Percentiles rank a stretch among this genome's conserved stretches.
Conservation (phyloP, 768 basidiomycete genomes). For the Coprinopsis sp. region DNA sequence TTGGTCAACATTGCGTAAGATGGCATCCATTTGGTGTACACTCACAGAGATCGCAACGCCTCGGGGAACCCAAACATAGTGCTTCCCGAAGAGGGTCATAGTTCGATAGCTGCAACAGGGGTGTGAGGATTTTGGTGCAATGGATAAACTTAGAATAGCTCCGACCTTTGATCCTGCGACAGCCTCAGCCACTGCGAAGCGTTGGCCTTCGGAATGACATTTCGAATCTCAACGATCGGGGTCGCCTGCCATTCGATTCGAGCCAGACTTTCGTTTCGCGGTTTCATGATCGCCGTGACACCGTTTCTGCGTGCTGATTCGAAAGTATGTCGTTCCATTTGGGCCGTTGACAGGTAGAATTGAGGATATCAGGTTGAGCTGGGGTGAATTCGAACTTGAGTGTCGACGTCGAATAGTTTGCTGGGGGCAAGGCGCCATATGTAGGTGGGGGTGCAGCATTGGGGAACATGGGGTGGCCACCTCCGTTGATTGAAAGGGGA, state of each 20-base stretch:
- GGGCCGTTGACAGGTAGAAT: slow-evolving; percentile 43
- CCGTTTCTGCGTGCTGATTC: slow-evolving; percentile 29
- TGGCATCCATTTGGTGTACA: not conserved
- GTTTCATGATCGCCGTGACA: slow-evolving; percentile 35
- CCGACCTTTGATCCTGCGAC: slow-evolving; percentile 14
- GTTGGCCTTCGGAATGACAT: slow-evolving; percentile 28
- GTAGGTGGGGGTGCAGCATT: slow-evolving; percentile 18
- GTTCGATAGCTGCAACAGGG: slow-evolving; percentile 1
- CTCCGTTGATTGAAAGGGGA: slow-evolving; percentile 20
- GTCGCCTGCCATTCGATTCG: slow-evolving; percentile 36
- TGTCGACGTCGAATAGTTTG: not conserved
- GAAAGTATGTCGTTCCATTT: slow-evolving; percentile 35
- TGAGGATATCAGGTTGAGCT: slow-evolving; percentile 36
- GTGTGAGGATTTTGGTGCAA: not conserved
- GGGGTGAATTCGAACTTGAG: slow-evolving; percentile 24
- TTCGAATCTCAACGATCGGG: slow-evolving; percentile 31
- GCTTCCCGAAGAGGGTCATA: not conserved
- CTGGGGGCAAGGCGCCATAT: slow-evolving; percentile 23
- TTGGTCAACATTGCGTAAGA: not conserved
- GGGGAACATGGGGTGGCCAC: slow-evolving; percentile 13
- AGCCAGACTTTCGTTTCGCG: slow-evolving; percentile 31
- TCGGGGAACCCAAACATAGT: slow-evolving; percentile 7
- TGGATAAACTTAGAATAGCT: not conserved
- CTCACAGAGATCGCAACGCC: slow-evolving; percentile 4
- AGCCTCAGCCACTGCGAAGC: slow-evolving; percentile 35